phyloP scores from a whole-genome alignment of 768 basidiomycete genomes.

The Artomyces pyxidatus region DNA sequence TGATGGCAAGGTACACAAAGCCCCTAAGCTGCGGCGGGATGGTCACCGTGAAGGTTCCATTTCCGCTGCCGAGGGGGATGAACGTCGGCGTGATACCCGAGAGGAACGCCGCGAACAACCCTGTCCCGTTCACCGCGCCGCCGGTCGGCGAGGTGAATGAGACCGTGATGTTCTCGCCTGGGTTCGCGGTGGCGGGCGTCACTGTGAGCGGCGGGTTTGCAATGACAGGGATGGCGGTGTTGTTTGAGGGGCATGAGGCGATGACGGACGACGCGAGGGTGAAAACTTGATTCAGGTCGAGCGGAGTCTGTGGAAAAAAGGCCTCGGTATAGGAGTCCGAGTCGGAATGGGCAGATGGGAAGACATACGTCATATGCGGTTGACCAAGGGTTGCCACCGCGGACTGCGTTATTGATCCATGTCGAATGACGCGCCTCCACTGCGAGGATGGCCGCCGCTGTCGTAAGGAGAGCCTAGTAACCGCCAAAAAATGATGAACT shows the following conservation, averaged over 20 bases:
- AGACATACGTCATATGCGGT: constrained; percentile 33
- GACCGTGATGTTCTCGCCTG: constrained; percentile 24
- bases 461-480: background rate
- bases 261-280: constrained; percentile 40
- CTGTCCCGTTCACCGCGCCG: no score
- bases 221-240: constrained; percentile 40
- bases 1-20: background rate
- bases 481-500: no score
- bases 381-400: constrained; percentile 36
- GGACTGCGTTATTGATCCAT: constrained; percentile 39
- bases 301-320: constrained; percentile 12
- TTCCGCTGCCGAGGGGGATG: background rate
- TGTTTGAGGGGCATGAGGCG: constrained; percentile 38
- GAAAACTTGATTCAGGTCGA: constrained; percentile 32
- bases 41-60: background rate
- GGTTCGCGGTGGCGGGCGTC: constrained; percentile 22
- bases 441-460: constrained; percentile 35
- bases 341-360: no score
- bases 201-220: constrained; percentile 37
- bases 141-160: constrained; percentile 11
- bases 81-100: background rate
- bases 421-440: constrained; percentile 45
- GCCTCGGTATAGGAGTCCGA: no score
- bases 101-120: background rate
- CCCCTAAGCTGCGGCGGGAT: background rate